phyloP scores from a whole-genome alignment of 768 basidiomycete genomes.

The Hygrophorus russula region DNA sequence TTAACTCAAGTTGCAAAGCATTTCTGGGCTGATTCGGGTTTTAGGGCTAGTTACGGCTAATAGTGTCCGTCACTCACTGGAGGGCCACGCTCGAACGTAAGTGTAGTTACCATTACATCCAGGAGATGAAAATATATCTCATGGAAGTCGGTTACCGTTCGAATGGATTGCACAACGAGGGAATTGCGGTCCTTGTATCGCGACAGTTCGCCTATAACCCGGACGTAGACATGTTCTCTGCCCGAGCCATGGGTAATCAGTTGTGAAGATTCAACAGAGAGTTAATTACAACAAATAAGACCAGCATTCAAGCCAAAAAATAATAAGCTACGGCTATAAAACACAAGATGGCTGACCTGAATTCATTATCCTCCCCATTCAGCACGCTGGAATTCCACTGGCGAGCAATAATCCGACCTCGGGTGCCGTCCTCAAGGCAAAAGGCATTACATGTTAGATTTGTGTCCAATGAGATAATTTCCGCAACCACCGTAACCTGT shows the following conservation, averaged over 20 bases:
- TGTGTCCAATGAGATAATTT: neutral
- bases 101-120: conserved; percentile 12
- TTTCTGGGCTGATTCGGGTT: neutral
- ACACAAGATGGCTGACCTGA: neutral
- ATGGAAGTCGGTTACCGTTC: conserved; percentile 11
- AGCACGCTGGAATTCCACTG: neutral
- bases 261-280: too few species aligned
- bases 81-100: conserved; percentile 11
- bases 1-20: neutral
- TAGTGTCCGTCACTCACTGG: conserved; percentile 8
- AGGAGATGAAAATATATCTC: conserved; percentile 20
- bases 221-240: conserved; percentile 1
- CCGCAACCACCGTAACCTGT: neutral
- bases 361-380: neutral
- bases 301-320: too few species aligned
- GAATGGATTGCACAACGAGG: conserved; percentile 14
- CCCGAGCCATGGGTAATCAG: neutral
- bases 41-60: neutral
- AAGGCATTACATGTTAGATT: neutral
- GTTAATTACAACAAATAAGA: too few species aligned
- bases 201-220: conserved; percentile 16
- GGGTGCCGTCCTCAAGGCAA: neutral
- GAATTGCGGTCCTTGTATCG: conserved; percentile 9
- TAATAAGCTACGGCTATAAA: too few species aligned
- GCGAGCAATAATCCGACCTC: neutral